Percentiles rank a stretch among this genome's conserved stretches.
phyloP scores from a whole-genome alignment of 2,329 filamentous ascomycete species.

The Helotiales sp. region DNA sequence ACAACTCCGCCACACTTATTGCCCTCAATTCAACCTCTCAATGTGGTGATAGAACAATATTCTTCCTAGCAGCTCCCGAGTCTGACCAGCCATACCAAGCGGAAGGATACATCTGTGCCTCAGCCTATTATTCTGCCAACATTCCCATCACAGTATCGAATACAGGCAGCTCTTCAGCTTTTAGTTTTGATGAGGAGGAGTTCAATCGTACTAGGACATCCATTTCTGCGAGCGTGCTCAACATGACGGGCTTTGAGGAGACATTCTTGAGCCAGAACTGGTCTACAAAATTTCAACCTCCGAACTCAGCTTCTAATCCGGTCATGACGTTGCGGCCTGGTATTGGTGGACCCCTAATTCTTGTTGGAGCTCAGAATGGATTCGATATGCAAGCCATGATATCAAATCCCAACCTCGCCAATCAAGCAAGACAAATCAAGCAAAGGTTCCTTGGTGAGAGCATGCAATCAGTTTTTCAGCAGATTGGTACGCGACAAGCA shows the following conservation, averaged over 20 bases:
- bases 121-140: constrained; percentile 14
- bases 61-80: constrained; percentile 12
- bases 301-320: not conserved
- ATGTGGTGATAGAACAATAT: constrained; percentile 15
- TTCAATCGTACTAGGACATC: constrained; percentile 6
- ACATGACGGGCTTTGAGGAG: constrained; percentile 14
- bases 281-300: constrained; percentile 16
- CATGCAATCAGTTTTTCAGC: constrained; percentile 10
- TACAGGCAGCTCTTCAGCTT: not conserved
- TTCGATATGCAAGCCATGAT: constrained; percentile 15
- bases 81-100: constrained; percentile 7
- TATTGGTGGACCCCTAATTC: constrained; percentile 13
- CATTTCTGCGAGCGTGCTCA: not conserved
- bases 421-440: constrained; percentile 18
- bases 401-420: constrained; percentile 4
- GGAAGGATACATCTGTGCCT: constrained; percentile 15
- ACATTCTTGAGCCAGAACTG: constrained; percentile 19
- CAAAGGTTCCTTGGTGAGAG: constrained; percentile 21
- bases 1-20: not conserved
- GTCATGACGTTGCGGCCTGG: not conserved
- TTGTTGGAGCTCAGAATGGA: constrained; percentile 14
- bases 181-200: constrained; percentile 11
- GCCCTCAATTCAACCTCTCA: constrained; percentile 12
- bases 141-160: constrained; percentile 14
- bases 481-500: constrained; percentile 5